phyloP scores from a whole-genome alignment of 345 rosid species.

The Cardiospermum halicacabum region DNA sequence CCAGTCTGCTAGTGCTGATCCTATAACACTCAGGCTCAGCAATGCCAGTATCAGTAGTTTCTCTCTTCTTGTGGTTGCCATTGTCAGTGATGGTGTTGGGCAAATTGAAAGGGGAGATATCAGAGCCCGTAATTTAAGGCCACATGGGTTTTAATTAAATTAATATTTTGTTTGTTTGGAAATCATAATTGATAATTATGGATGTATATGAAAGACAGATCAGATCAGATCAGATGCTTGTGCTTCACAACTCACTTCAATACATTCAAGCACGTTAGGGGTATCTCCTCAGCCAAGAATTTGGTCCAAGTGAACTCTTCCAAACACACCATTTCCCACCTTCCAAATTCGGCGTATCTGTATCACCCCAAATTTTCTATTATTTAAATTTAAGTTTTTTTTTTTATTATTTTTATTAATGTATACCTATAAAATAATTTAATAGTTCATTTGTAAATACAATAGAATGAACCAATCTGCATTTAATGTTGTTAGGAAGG shows the following conservation, averaged over 20 bases:
- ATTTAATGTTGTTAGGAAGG: too few species aligned
- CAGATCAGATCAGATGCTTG: background rate
- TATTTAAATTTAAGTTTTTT: too few species aligned
- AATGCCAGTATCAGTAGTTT: conserved; percentile 24
- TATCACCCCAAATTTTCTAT: too few species aligned
- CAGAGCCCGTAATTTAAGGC: background rate
- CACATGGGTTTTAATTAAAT: background rate
- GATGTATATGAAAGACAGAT: background rate
- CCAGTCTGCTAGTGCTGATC: conserved; percentile 50
- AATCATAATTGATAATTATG: background rate
- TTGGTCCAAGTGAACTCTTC: too few species aligned
- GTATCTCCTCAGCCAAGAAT: too few species aligned
- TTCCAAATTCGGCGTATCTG: too few species aligned
- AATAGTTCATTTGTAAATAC: too few species aligned
- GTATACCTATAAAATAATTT: too few species aligned
- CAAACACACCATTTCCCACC: too few species aligned
- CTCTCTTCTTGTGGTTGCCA: conserved; percentile 41
- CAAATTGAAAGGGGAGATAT: conserved; percentile 11
- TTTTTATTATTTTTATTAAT: too few species aligned
- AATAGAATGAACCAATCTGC: too few species aligned
- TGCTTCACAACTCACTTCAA: conserved; percentile 27
- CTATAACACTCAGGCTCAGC: conserved; percentile 32
- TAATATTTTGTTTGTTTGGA: background rate
- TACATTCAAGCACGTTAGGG: too few species aligned
- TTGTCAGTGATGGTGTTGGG: conserved; percentile 13